A percentile compares a stretch with the other conserved stretches of the same genome.
Evolutionary conservation across 2,329 filamentous ascomycete species (phyloP).

Genomic region (Alternaria arbusti): DNA sequence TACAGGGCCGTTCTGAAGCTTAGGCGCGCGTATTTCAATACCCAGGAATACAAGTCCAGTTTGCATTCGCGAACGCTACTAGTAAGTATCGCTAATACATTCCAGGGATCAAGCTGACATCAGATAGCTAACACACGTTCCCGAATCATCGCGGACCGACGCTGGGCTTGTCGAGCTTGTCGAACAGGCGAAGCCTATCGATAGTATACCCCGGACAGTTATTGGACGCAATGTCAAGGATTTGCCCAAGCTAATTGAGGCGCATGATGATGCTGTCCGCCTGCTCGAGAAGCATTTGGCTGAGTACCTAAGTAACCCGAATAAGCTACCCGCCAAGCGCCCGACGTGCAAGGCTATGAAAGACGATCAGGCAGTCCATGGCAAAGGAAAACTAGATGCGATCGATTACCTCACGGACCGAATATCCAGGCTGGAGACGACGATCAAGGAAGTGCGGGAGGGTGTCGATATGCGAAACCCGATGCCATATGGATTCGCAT

Average conservation of each 20-base stretch:
- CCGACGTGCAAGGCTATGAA: conserved; percentile 81
- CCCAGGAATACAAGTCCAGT: conserved; percentile 83
- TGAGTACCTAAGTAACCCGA: conserved; percentile 82
- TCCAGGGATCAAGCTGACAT: background rate
- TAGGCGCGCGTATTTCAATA: conserved; percentile 80
- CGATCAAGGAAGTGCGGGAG: conserved; percentile 82
- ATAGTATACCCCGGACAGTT: conserved; percentile 76
- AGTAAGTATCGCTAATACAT: conserved; percentile 36
- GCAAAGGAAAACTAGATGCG: conserved; percentile 82
- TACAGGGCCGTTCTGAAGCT: conserved; percentile 75
- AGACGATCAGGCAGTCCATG: conserved; percentile 69
- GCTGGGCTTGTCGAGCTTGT: conserved; percentile 88
- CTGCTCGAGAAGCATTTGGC: conserved; percentile 82
- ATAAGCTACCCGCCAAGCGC: conserved; percentile 75
- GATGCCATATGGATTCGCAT: conserved; percentile 91
- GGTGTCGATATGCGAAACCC: conserved; percentile 88
- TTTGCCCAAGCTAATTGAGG: conserved; percentile 80
- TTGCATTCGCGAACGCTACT: conserved; percentile 74
- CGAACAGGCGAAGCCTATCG: conserved; percentile 76
- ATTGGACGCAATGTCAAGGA: conserved; percentile 92
- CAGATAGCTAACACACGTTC: conserved; percentile 78
- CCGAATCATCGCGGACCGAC: conserved; percentile 74
- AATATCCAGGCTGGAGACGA: conserved; percentile 79
- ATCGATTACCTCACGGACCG: conserved; percentile 91
- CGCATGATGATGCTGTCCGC: conserved; percentile 81